Evolutionary conservation across 2,329 filamentous ascomycete genomes (phyloP).

Genomic region (Septoria linicola): DNA sequence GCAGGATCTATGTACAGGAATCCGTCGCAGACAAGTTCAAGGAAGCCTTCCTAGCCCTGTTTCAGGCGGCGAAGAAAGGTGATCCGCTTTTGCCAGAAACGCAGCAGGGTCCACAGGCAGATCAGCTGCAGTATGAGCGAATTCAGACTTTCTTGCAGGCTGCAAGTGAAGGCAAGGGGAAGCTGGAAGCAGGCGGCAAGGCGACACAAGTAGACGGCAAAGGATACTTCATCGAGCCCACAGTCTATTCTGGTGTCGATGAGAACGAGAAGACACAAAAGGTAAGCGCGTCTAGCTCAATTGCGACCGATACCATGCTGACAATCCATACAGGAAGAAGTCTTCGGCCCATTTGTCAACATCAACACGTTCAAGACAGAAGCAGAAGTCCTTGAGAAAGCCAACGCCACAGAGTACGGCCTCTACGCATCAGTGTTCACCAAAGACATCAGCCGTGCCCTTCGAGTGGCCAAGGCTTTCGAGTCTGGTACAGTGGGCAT

Average conservation of each 20-base stretch:
- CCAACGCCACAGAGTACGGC: constrained; percentile 43
- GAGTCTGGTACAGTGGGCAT: constrained; percentile 44
- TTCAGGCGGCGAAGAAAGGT: constrained; percentile 61
- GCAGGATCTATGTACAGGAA: constrained; percentile 58
- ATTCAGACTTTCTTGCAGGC: constrained; percentile 28
- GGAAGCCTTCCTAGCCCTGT: constrained; percentile 56
- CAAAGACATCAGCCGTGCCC: constrained; percentile 39
- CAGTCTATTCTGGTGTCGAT: constrained; percentile 48
- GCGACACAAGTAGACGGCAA: constrained; percentile 27
- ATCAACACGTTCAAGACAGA: constrained; percentile 41
- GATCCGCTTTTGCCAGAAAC: constrained; percentile 67
- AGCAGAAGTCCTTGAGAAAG: constrained; percentile 38
- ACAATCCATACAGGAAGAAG: constrained; percentile 32
- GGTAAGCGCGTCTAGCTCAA: constrained; percentile 20
- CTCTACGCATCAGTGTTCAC: constrained; percentile 42
- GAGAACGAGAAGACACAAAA: constrained; percentile 42
- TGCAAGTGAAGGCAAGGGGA: constrained; percentile 27
- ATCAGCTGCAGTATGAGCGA: constrained; percentile 51
- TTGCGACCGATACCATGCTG: background rate
- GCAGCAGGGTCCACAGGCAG: constrained; percentile 68
- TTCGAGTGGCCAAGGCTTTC: constrained; percentile 43
- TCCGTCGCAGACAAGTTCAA: constrained; percentile 61
- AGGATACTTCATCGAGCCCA: constrained; percentile 50
- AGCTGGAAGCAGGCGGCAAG: constrained; percentile 29
- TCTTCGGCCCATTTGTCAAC: constrained; percentile 42